A percentile compares a stretch with the other conserved stretches of the same genome.
Conservation (phyloP, 1,139 yeast genomes). For the Taphrina wiesneri region DNA sequence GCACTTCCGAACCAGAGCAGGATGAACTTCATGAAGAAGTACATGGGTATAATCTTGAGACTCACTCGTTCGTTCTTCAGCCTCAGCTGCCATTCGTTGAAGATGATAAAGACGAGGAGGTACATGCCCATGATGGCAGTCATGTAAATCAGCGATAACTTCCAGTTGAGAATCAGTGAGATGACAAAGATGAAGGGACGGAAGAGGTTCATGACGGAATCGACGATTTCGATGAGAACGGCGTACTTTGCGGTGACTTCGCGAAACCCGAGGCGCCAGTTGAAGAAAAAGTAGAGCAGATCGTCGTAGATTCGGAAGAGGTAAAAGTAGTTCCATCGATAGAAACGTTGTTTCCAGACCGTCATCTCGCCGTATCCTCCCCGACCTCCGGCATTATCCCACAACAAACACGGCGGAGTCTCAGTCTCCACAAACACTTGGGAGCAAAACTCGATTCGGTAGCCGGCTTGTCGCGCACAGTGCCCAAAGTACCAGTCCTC, state of each 20-base stretch:
- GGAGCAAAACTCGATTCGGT: conserved; percentile 9
- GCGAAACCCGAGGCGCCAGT: conserved; percentile 23
- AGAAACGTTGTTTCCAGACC: conserved; percentile 29
- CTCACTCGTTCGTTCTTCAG: conserved; percentile 18
- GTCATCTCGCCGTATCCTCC: conserved; percentile 33
- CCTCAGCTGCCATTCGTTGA: conserved; percentile 15
- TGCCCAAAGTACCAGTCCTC: conserved; percentile 30
- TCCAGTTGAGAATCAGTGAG: neutral
- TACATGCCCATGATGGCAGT: conserved; percentile 3
- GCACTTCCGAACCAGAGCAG: conserved; percentile 20
- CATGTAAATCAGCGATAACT: neutral
- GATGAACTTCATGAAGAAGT: conserved; percentile 22
- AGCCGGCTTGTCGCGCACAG: conserved; percentile 16
- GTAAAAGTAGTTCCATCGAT: conserved; percentile 25
- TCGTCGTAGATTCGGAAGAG: conserved; percentile 20
- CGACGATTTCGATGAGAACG: conserved; percentile 12
- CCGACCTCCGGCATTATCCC: conserved; percentile 1
- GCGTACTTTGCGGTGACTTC: conserved; percentile 15
- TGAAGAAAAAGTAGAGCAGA: conserved; percentile 16
- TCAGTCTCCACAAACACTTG: conserved; percentile 30
- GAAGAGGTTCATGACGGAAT: conserved; percentile 18
- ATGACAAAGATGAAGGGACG: conserved; percentile 22
- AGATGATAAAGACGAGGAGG: conserved; percentile 7
- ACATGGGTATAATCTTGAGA: conserved; percentile 10
- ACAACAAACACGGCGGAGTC: conserved; percentile 25